phyloP scores from a whole-genome alignment of 257 asterid species.

The Nyctanthes arbortristis region DNA sequence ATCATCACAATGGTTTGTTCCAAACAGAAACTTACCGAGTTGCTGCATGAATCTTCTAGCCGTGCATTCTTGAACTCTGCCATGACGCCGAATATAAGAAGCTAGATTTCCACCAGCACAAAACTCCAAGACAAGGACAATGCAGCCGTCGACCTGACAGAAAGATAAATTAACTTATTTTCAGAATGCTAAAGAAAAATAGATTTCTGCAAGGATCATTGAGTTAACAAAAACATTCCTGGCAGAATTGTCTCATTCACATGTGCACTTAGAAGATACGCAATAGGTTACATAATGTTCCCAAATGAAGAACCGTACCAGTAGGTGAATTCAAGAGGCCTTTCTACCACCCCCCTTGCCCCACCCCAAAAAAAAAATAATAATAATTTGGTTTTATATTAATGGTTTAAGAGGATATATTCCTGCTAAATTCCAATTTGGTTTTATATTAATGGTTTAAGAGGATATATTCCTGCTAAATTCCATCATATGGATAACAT shows the following conservation, averaged over 20 bases:
- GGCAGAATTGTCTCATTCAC: neutral
- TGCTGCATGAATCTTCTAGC: conserved; percentile 49
- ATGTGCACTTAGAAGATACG: neutral
- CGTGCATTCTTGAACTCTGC: conserved; percentile 45
- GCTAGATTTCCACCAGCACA: conserved; percentile 58
- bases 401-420: neutral
- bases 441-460: neutral
- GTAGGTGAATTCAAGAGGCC: neutral
- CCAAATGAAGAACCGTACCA: neutral
- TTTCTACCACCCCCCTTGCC: too few species aligned
- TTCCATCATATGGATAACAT: neutral
- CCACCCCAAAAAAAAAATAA: too few species aligned
- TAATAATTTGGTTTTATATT: neutral
- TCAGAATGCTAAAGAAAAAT: neutral
- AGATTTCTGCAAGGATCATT: neutral
- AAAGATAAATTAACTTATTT: neutral
- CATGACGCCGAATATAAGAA: conserved; percentile 42
- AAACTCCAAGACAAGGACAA: conserved; percentile 51
- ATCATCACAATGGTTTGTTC: neutral
- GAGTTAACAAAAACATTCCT: neutral
- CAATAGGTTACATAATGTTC: neutral
- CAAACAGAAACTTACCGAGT: conserved; percentile 36
- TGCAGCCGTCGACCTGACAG: conserved; percentile 40
- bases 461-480: neutral
- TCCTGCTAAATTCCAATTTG: too few species aligned